Percentiles rank a stretch among this genome's conserved stretches.
Conservation (phyloP, 192 early-diverging fungal genomes). For the Mortierella antarctica region DNA sequence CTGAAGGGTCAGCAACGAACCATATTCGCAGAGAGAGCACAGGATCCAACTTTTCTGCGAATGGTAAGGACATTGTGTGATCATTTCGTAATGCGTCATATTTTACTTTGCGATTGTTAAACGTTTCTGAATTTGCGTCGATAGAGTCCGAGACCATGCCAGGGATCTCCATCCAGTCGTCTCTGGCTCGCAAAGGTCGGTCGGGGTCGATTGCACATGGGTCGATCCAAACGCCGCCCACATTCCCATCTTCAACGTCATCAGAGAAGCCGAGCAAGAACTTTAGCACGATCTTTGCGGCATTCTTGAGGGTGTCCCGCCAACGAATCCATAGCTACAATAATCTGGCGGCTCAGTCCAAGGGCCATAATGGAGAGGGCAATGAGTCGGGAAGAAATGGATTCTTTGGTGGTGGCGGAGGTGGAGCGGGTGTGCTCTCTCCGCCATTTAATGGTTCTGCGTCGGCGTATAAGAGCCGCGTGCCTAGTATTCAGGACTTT, state of each 20-base stretch:
- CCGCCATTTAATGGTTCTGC: conserved; percentile 46
- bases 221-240: conserved; percentile 18
- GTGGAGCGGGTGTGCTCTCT: conserved; percentile 56
- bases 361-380: conserved; percentile 24
- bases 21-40: conserved; percentile 58
- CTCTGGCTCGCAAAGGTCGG: conserved; percentile 6
- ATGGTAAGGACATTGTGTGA: conserved; percentile 22
- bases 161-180: conserved; percentile 30
- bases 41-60: conserved; percentile 57
- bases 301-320: conserved; percentile 42
- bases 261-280: conserved; percentile 48
- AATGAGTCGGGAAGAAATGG: conserved; percentile 9
- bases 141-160: too few species aligned
- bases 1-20: conserved; percentile 33
- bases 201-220: conserved; percentile 11
- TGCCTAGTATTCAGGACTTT: conserved; percentile 92
- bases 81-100: background rate
- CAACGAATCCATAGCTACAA: conserved; percentile 50
- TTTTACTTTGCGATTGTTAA: background rate
- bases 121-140: background rate
- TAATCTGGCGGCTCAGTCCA: conserved; percentile 49
- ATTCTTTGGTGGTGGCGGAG: conserved; percentile 23
- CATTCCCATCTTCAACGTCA: conserved; percentile 7
- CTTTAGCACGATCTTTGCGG: conserved; percentile 49
- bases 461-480: conserved; percentile 58